Evolutionary conservation across 2,329 filamentous ascomycete species (phyloP), one percentile per base, ranked within the genome.

Genomic region (Xylariaceae sp.): DNA sequence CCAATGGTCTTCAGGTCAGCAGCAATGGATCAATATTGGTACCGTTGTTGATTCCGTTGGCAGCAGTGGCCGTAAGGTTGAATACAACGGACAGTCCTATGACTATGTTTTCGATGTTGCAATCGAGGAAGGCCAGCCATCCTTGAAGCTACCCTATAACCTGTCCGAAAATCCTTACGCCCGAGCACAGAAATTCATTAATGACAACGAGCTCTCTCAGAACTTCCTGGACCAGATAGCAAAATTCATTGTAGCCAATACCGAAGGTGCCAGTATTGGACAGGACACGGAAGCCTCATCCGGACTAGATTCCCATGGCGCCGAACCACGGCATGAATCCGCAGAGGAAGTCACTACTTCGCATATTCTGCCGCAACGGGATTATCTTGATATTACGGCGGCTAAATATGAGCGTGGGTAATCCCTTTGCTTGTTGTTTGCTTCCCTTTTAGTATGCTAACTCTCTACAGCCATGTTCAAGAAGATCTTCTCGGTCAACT

Each of bases 101-200:
- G 94, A 99, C 71, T 97, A 88, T 69, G 92, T 99, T 7, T 97
- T 97, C 66, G 92, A 97, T 70, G 92, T 97, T 30, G 92, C 96
- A 68, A 95, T 97, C 63, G 90, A 96, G 72, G 93, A 97, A 69
- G 93, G 92, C 55, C 93, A 95, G 70, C 92, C 93, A 10, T 86
- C 93, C 0, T 79, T 97, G 51, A 97, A 97, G 74, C 80, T 97
- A n/a, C 92, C 93, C 0, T 97, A 89, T 75, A 97, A 97, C 72
- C 81, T 93, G 10, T 91, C 89, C 1, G 88, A 97, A 71, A 97
- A 97, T 66, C 90, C 92, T 0, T 97, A 95, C 73, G 90, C 96
- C 67, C 88, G 88, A 2, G 93, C 94, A 0, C 90, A 88, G 42
- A 96, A 91, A 70, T 99, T 97, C 67, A 87, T 97, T 52, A 83